These are phyloP conservation scores for Proliferodiscus dingleyae DNA, from an alignment of 2,329 filamentous ascomycete species.

Conservation along the genomic window DNA sequence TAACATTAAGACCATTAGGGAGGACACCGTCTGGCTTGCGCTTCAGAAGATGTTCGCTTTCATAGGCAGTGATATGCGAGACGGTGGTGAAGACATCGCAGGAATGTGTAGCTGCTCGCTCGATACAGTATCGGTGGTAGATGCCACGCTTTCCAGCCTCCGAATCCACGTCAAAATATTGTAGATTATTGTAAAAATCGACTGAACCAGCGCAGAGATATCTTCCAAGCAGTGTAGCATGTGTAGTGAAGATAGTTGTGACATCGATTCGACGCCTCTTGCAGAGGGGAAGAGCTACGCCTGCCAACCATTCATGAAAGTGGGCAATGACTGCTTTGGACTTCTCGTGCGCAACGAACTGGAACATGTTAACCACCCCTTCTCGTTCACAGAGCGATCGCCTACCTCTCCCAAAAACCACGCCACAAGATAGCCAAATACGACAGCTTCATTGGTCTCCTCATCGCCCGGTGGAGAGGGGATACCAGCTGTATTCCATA, in stretches of 20 bases:
- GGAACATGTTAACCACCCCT: constrained; percentile 14
- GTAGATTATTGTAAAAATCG: constrained; percentile 98
- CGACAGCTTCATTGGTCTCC: constrained; percentile 95
- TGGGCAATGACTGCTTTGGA: constrained; percentile 90
- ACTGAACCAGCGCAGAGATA: constrained; percentile 97
- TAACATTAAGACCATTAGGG: constrained; percentile 95
- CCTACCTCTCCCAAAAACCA: constrained; percentile 97
- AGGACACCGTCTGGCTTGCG: constrained; percentile 95
- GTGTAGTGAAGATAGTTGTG: constrained; percentile 97
- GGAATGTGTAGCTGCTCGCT: constrained; percentile 85
- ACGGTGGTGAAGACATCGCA: constrained; percentile 98
- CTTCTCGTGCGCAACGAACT: constrained; percentile 94
- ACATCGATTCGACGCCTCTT: constrained; percentile 94
- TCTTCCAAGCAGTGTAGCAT: constrained; percentile 89
- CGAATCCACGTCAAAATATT: constrained; percentile 92
- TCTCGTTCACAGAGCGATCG: neutral
- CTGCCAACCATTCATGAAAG: constrained; percentile 98
- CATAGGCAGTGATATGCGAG: constrained; percentile 96
- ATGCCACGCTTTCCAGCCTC: constrained; percentile 98
- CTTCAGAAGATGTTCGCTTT: constrained; percentile 95
- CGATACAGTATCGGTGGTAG: constrained; percentile 97
- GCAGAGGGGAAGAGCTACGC: constrained; percentile 84
- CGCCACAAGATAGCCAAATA: constrained; percentile 94
- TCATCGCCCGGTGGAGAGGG: constrained; percentile 88
- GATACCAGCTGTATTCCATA: constrained; percentile 90